Percentiles rank a stretch among this genome's conserved stretches.
These are phyloP conservation scores for Alnus glutinosa DNA, from an alignment of 306 rosid species.

Conservation along the genomic window DNA sequence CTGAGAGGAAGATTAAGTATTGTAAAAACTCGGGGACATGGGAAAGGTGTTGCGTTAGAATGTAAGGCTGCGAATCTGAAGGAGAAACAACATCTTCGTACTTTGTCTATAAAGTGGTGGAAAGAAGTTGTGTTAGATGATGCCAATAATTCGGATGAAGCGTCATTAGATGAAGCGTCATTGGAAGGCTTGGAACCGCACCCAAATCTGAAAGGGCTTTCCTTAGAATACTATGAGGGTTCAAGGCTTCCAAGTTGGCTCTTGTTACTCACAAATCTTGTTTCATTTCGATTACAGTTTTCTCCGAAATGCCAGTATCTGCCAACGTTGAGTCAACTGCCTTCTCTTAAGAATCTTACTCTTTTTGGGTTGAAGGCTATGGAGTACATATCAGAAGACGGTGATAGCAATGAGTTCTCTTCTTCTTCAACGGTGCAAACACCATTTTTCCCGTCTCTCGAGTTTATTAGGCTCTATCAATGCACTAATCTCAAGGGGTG, in stretches of 20 bases:
- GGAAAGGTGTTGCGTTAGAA: not conserved
- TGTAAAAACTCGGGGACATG: not conserved
- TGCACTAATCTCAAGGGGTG: slow-evolving; percentile 32
- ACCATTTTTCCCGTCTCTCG: slow-evolving; percentile 27
- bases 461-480: fast-evolving
- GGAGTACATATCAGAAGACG: too few species aligned
- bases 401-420: too few species aligned
- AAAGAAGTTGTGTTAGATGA: too few species aligned
- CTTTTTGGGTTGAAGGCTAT: too few species aligned
- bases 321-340: not conserved
- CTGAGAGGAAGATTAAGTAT: slow-evolving; percentile 11
- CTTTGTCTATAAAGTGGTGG: too few species aligned
- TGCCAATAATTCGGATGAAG: too few species aligned
- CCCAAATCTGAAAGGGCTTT: not conserved
- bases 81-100: too few species aligned
- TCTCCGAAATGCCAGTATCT: not conserved
- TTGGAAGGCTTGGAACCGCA: too few species aligned
- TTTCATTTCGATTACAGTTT: not conserved
- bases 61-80: too few species aligned
- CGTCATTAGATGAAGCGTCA: too few species aligned
- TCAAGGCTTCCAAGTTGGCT: not conserved
- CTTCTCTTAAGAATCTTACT: too few species aligned
- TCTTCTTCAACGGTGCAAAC: not conserved
- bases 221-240: not conserved
- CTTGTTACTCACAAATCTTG: not conserved